phyloP scores from a whole-genome alignment of 2,329 filamentous ascomycete species.

The Chaetomiaceae sp. region DNA sequence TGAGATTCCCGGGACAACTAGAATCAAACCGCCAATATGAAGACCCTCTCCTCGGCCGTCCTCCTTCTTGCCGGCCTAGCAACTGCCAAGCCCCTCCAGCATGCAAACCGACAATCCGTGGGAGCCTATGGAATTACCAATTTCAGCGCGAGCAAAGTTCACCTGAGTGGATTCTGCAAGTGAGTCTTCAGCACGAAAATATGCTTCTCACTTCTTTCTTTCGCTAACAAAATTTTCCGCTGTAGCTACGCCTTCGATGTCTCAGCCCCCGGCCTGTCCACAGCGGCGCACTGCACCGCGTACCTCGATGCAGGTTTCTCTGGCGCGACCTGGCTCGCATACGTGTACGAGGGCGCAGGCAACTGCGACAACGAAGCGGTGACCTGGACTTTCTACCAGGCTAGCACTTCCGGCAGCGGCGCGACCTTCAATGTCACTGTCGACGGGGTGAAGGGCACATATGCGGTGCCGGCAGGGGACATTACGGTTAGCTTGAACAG shows the following conservation, averaged over 20 bases:
- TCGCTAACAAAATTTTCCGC: background rate
- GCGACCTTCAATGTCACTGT: conserved; percentile 3
- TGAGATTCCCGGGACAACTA: no score
- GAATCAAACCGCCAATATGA: background rate
- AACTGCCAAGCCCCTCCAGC: background rate
- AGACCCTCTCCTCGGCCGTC: background rate
- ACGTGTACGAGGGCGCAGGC: conserved; percentile 5
- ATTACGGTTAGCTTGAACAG: background rate
- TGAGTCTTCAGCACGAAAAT: background rate
- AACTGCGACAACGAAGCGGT: background rate
- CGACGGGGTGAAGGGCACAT: background rate
- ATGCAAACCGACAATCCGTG: background rate
- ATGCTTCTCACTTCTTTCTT: background rate
- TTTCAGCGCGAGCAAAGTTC: background rate
- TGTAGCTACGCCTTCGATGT: conserved; percentile 3
- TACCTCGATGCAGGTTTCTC: conserved; percentile 4
- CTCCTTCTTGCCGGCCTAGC: conserved; percentile 2
- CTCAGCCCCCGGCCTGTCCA: background rate
- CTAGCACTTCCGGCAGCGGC: background rate
- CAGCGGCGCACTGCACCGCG: background rate
- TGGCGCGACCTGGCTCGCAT: conserved; percentile 1
- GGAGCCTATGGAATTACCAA: background rate
- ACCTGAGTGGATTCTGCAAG: conserved; percentile 2
- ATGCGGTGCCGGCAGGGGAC: background rate
- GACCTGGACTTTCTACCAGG: conserved; percentile 3